Evolutionary conservation across 805 yeast genomes (phyloP).

Genomic region (Yamadazyma philogaea): DNA sequence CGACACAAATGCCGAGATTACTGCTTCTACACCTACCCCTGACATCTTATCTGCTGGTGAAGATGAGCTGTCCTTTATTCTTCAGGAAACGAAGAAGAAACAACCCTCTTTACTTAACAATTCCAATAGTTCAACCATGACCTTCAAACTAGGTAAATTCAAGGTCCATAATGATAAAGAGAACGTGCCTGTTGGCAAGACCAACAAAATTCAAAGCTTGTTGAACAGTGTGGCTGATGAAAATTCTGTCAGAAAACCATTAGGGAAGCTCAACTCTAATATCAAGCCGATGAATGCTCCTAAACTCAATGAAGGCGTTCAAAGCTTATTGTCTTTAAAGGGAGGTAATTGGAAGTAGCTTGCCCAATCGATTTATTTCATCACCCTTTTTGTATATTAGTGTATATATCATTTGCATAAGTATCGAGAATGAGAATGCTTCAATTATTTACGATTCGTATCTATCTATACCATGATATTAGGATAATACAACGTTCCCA

Average conservation of each 20-base stretch:
- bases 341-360: slow-evolving; percentile 30
- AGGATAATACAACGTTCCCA: too few species aligned
- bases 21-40: slow-evolving; percentile 9
- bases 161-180: slow-evolving; percentile 21
- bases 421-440: slow-evolving; percentile 2
- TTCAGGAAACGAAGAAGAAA: slow-evolving; percentile 30
- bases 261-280: slow-evolving; percentile 23
- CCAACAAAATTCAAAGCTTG: slow-evolving; percentile 18
- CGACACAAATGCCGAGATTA: slow-evolving; percentile 1
- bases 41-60: slow-evolving; percentile 19
- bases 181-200: slow-evolving; percentile 12
- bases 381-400: slow-evolving; percentile 5
- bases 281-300: slow-evolving; percentile 7
- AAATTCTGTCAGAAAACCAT: slow-evolving; percentile 22
- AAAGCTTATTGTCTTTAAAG: slow-evolving; percentile 40
- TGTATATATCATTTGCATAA: slow-evolving; percentile 7
- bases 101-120: slow-evolving; percentile 33
- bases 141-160: slow-evolving; percentile 31
- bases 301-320: slow-evolving; percentile 30
- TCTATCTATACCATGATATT: too few species aligned
- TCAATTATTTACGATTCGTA: neutral
- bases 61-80: slow-evolving; percentile 5
- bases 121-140: slow-evolving; percentile 28
- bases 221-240: slow-evolving; percentile 18
- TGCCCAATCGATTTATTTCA: neutral